Evolutionary conservation across 2,329 filamentous ascomycete species (phyloP), one percentile per base, ranked within the genome.

Genomic region (Lecanosticta acicola): DNA sequence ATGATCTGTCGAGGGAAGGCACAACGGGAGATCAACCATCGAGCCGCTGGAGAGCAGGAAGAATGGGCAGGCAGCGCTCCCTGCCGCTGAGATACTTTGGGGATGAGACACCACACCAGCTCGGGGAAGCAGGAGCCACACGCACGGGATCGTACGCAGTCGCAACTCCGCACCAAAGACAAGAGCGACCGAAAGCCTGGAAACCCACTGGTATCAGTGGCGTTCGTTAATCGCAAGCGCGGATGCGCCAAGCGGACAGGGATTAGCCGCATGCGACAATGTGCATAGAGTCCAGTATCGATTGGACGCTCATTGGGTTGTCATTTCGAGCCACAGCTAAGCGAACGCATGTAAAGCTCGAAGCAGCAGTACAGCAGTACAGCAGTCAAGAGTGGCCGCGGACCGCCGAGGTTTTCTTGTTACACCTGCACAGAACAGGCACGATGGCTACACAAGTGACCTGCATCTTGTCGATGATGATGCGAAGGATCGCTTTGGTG

Each of bases 271-370:
- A 46, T 44, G 48, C 50, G 49, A 50, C 45, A 32, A 36, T 26
- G 41, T 53, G 53, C 50, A 55, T 45, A 40, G 41, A 49, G 37
- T 43, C 39, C 40, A 41, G 46, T 40, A 17, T 46, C 39, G 29
- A 29, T 29, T 19, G 32, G 32, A 21, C 14, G 37, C 32, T 44
- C 32, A 53, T 55, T 55, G 53, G 53, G 33, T 33, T 38, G 46
- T 41, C 17, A 37, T 48, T 46, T 53, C 50, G 50, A 50, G 45
- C 43, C 45, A 50, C 47, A 48, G 48, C 32, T 38, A 38, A 39
- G 39, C 38, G 43, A 41, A 36, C 39, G n/a, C 24, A 29, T 11
- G 7, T 11, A 11, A 29, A 7, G 11, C 24, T 29, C 24, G 24
- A 29, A 29, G 24, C 24, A 11, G 24, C 33, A 44, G 43, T 43